Conservation (phyloP, 352 stramenopile species). For the Sclerospora graminicola region DNA sequence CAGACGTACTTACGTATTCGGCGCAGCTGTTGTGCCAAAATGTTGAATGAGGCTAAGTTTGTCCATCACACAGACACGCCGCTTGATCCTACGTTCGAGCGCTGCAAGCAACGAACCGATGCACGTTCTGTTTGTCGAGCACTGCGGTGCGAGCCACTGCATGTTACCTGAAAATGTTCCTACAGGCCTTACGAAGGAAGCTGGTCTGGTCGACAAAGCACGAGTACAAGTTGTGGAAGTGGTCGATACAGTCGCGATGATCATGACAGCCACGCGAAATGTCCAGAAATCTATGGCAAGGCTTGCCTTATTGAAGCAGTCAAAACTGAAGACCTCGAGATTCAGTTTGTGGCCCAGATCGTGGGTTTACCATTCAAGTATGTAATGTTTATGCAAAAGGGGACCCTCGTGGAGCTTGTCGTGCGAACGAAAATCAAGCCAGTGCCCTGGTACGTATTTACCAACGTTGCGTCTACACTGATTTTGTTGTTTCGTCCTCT, state of each 20-base stretch:
- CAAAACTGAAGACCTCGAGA: neutral
- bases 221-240: too few relatives aligned
- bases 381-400: slow-evolving; percentile 24
- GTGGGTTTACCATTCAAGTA: slow-evolving; percentile 23
- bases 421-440: slow-evolving; percentile 10
- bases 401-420: slow-evolving; percentile 16
- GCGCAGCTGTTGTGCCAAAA: slow-evolving; percentile 14
- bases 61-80: slow-evolving; percentile 16
- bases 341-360: slow-evolving; percentile 17
- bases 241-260: neutral
- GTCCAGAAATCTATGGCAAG: neutral
- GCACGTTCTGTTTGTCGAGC: slow-evolving; percentile 21
- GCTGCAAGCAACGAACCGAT: slow-evolving; percentile 8
- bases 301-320: slow-evolving; percentile 18
- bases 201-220: slow-evolving; percentile 7
- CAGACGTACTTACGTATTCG: slow-evolving; percentile 6
- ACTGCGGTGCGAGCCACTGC: slow-evolving; percentile 8
- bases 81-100: slow-evolving; percentile 11
- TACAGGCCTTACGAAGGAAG: slow-evolving; percentile 4
- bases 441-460: too few relatives aligned
- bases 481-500: too few relatives aligned
- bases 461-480: too few relatives aligned
- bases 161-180: slow-evolving; percentile 9
- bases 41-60: slow-evolving; percentile 6
- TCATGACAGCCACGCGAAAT: neutral